These are phyloP conservation scores for Ophiosphaerella korrae DNA, from an alignment of 2,329 filamentous ascomycete species.

Conservation along the genomic window DNA sequence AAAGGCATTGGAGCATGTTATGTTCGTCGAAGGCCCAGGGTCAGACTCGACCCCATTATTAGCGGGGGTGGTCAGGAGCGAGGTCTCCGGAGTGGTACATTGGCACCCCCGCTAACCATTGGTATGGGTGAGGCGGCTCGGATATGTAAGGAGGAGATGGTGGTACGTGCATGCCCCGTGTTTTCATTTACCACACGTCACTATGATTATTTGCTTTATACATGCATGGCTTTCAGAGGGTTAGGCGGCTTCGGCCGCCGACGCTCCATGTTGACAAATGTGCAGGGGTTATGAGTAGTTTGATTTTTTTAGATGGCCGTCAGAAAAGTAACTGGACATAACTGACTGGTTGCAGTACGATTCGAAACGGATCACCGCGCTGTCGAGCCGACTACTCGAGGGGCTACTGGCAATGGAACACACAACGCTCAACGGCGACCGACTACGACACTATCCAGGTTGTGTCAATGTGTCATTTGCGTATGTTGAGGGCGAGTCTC, in stretches of 20 bases:
- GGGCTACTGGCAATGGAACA: constrained; percentile 90
- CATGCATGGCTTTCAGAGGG: constrained; percentile 89
- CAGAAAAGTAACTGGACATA: neutral
- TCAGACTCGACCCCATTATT: constrained; percentile 94
- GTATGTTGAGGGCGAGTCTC: constrained; percentile 96
- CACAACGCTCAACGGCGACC: constrained; percentile 87
- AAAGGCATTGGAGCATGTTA: constrained; percentile 98
- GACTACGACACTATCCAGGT: constrained; percentile 84
- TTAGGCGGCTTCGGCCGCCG: constrained; percentile 36
- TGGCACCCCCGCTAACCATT: constrained; percentile 85
- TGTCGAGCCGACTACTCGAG: constrained; percentile 82
- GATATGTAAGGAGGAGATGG: constrained; percentile 86
- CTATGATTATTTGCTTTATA: constrained; percentile 80
- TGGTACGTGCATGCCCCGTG: constrained; percentile 65
- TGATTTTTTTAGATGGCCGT: neutral
- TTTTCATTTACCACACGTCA: constrained; percentile 27
- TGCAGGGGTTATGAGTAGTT: constrained; percentile 66
- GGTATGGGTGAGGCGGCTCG: constrained; percentile 96
- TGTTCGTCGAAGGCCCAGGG: constrained; percentile 87
- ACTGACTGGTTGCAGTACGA: constrained; percentile 72
- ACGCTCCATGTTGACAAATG: constrained; percentile 60
- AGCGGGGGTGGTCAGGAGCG: constrained; percentile 95
- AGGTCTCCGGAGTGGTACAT: constrained; percentile 89
- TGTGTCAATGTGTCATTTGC: constrained; percentile 99
- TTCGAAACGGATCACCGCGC: constrained; percentile 76